Evolutionary conservation across 495 filamentous ascomycete species (phyloP), one percentile per base, ranked within the genome.

Genomic region (Hypoxylon subgilvum): DNA sequence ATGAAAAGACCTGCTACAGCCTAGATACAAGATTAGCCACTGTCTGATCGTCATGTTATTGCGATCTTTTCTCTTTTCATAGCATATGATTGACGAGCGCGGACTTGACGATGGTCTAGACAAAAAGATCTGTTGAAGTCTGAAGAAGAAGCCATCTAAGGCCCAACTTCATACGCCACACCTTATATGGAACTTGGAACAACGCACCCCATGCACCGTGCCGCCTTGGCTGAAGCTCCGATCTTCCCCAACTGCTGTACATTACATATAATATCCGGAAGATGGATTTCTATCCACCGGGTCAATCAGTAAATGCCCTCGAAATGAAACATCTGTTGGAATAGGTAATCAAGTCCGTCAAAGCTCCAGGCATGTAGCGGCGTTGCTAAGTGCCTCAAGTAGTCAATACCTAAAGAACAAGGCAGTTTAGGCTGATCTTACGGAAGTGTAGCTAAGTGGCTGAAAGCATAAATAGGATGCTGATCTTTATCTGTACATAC

Each of bases 231-330:
- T 36, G n/a, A 21, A 57, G 30, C 19, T 46, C 27, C 48, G 36
- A 28, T 36, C 46, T 19, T n/a, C n/a, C n/a, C n/a, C n/a, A n/a
- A n/a, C n/a, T n/a, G n/a, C n/a, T n/a, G n/a, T n/a, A n/a, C n/a
- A n/a, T n/a, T n/a, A n/a, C n/a, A n/a, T n/a, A n/a, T n/a, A n/a
- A n/a, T n/a, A n/a, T n/a, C n/a, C n/a, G n/a, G 30, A 13, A 6
- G 10, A 9, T 16, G 23, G 5, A 23, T 47, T 56, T 35, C 55
- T 52, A 62, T 62, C 57, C 40, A 46, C 36, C 19, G 35, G 23
- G 6, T 4, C 12, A 47, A 56, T 52, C 45, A 42, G 41, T 28
- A 32, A 52, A 56, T 51, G 46, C 36, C 19, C 7, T 19, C 52
- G 31, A 52, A 3, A 51, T 17, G 28, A 46, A 6, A 32, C 16